A percentile compares a stretch with the other conserved stretches of the same genome.
These are phyloP conservation scores for Kodamaea arcana DNA, from an alignment of 1,139 yeast species.

Conservation along the genomic window DNA sequence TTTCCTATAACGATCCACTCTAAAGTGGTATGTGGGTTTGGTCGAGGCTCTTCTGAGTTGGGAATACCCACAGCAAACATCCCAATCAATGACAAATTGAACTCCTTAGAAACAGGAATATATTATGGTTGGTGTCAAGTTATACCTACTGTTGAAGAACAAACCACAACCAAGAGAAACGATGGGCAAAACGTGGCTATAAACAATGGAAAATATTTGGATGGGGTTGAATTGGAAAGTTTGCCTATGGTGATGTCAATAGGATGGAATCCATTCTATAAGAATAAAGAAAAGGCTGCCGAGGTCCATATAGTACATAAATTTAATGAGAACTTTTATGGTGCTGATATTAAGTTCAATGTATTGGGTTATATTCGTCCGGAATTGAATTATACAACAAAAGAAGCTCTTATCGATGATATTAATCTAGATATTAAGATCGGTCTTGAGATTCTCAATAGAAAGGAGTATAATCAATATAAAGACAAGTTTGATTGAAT, in stretches of 20 bases:
- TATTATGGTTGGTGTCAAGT: constrained; percentile 80
- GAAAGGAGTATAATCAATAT: constrained; percentile 14
- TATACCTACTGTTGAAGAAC: constrained; percentile 16
- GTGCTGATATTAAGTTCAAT: constrained; percentile 64
- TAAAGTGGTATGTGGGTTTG: constrained; percentile 79
- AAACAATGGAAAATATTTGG: constrained; percentile 57
- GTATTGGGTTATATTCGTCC: constrained; percentile 90
- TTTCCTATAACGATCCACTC: constrained; percentile 61
- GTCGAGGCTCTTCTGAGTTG: constrained; percentile 88
- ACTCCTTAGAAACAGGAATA: constrained; percentile 69
- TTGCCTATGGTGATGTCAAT: constrained; percentile 92
- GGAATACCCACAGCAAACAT: constrained; percentile 97
- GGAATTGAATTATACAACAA: constrained; percentile 79
- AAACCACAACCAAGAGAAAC: constrained; percentile 25
- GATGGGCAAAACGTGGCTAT: constrained; percentile 47
- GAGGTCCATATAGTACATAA: constrained; percentile 85
- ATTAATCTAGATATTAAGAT: constrained; percentile 75
- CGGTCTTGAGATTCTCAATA: constrained; percentile 48
- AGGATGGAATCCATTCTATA: constrained; percentile 94
- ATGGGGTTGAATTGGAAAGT: constrained; percentile 35
- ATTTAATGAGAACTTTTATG: constrained; percentile 70
- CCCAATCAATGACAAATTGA: constrained; percentile 52
- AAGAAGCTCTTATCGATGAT: constrained; percentile 83
- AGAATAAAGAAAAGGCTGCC: constrained; percentile 72
- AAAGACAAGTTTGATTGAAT: not conserved